phyloP scores from a whole-genome alignment of 202 grass and related monocot species.

The Brachypodium distachyon region DNA sequence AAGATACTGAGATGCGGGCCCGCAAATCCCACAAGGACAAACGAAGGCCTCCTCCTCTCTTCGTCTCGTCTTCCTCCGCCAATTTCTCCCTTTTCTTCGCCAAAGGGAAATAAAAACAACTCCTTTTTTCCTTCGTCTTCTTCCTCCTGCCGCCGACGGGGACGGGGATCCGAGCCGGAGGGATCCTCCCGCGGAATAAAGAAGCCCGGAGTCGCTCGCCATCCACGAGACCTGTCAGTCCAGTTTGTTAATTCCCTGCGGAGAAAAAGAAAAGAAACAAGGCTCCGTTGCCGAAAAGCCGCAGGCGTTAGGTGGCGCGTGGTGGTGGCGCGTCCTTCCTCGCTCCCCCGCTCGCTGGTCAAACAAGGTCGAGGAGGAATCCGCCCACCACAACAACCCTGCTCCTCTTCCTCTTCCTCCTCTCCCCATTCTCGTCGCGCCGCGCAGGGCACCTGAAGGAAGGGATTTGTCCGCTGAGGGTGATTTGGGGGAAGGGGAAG shows the following conservation, averaged over 20 bases:
- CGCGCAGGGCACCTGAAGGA: no score
- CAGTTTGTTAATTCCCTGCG: neutral
- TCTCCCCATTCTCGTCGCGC: neutral
- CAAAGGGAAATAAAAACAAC: neutral
- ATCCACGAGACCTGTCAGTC: neutral
- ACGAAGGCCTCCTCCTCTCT: neutral
- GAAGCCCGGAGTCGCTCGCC: neutral
- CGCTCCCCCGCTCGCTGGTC: neutral
- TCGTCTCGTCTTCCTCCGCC: neutral
- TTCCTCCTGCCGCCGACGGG: slow-evolving; percentile 3
- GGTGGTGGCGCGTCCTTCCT: slow-evolving; percentile 5
- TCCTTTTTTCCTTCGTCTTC: neutral
- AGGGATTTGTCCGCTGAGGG: slow-evolving; percentile 89
- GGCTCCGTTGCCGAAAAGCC: slow-evolving; percentile 1
- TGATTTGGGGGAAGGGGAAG: no score
- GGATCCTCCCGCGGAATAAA: neutral
- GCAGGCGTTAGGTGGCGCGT: slow-evolving; percentile 4
- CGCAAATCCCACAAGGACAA: neutral
- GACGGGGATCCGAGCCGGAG: neutral
- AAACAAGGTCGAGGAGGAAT: neutral
- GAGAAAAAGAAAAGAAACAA: neutral
- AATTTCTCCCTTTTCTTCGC: neutral
- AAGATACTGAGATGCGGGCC: no score
- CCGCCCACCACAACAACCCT: neutral
- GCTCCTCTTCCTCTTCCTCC: neutral